Conservation (phyloP, 441 rosid species). For the Adansonia rubrostipa region DNA sequence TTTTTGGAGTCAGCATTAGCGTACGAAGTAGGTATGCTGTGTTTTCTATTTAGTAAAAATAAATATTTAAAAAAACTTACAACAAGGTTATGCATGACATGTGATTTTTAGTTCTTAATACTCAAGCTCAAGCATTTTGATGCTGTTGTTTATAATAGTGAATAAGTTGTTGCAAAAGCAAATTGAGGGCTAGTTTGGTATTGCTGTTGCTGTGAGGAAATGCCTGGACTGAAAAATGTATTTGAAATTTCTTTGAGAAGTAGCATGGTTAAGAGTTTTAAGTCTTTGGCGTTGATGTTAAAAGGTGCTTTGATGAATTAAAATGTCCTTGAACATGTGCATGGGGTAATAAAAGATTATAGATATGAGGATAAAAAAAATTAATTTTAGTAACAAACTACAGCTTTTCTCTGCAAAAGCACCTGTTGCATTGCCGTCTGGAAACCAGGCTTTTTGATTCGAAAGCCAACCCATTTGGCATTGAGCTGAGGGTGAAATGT, state of each 20-base stretch:
- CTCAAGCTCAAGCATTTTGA: slow-evolving; percentile 5
- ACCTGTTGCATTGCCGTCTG: not conserved
- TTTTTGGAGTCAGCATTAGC: not conserved
- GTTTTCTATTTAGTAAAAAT: not conserved
- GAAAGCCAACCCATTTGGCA: not conserved
- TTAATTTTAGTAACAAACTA: not conserved
- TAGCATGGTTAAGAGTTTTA: not conserved
- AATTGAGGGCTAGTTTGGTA: slow-evolving; percentile 9
- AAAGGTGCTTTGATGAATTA: slow-evolving; percentile 3
- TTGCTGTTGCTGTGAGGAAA: slow-evolving; percentile 1
- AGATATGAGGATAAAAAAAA: not conserved
- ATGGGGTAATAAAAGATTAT: not conserved
- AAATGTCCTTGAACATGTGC: not conserved
- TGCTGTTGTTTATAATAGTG: not conserved
- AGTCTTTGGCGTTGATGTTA: not conserved
- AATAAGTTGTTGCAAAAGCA: not conserved
- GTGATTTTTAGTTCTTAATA: not conserved
- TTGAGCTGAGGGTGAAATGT: not conserved
- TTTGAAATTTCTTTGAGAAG: not conserved
- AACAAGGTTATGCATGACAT: not conserved
- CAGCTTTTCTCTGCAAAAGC: not conserved
- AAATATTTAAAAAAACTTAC: not conserved
- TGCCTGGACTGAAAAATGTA: not conserved
- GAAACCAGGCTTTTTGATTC: not conserved
- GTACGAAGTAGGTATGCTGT: slow-evolving; percentile 1